A percentile compares a stretch with the other conserved stretches of the same genome.
Evolutionary conservation across 768 basidiomycete genomes (phyloP).

Genomic region (Exidia glandulosa): DNA sequence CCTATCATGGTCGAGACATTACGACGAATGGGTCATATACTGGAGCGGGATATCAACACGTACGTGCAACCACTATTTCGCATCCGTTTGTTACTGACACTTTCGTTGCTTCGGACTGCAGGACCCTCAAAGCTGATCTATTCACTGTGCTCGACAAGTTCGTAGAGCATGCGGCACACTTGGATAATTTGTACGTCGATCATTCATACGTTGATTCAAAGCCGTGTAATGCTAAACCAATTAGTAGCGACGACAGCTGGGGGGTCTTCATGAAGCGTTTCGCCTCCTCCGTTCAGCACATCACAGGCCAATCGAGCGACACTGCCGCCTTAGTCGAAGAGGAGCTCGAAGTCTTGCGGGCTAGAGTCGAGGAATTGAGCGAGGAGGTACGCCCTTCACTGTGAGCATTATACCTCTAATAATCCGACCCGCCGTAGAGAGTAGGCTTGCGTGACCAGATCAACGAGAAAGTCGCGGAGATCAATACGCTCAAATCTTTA

Average conservation of each 20-base stretch:
- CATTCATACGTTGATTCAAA: constrained; percentile 6
- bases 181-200: constrained; percentile 51
- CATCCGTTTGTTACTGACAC: background rate
- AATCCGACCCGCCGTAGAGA: constrained; percentile 29
- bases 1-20: constrained; percentile 51
- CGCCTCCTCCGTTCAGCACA: constrained; percentile 46
- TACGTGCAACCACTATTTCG: constrained; percentile 24
- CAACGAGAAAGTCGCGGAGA: constrained; percentile 53
- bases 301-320: constrained; percentile 56
- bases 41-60: constrained; percentile 52
- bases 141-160: constrained; percentile 55
- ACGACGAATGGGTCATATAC: constrained; percentile 40
- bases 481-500: constrained; percentile 52
- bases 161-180: constrained; percentile 43
- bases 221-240: constrained; percentile 11
- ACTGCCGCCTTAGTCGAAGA: constrained; percentile 35
- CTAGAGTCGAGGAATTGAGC: constrained; percentile 49
- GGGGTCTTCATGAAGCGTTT: constrained; percentile 48
- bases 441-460: constrained; percentile 41
- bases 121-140: constrained; percentile 51
- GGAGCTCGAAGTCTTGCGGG: constrained; percentile 49
- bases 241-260: constrained; percentile 57
- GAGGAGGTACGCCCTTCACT: constrained; percentile 42
- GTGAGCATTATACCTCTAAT: background rate
- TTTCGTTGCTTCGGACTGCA: constrained; percentile 17